Conservation (phyloP, 345 rosid genomes). For the Lagerstroemia speciosa region DNA sequence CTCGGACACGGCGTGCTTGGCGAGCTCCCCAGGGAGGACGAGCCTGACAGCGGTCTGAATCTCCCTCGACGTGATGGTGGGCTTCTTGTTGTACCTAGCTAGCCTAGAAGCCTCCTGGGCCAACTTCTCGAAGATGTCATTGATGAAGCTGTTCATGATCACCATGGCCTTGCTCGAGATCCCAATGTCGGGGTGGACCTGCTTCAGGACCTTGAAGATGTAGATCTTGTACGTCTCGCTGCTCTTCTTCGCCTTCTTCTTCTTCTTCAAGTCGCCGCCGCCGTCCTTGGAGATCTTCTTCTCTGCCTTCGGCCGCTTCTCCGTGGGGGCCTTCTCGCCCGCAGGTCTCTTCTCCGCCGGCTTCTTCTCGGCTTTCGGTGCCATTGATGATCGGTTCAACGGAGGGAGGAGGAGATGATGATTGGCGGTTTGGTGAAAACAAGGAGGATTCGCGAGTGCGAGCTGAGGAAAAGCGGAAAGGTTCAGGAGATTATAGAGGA, state of each 20-base stretch:
- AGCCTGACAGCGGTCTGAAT: constrained; percentile 62
- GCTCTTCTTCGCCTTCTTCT: constrained; percentile 50
- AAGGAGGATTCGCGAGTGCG: background rate
- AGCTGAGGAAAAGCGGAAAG: background rate
- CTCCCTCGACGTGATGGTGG: constrained; percentile 60
- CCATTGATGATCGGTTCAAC: constrained; percentile 21
- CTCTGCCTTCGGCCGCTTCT: constrained; percentile 56
- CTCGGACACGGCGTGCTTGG: constrained; percentile 62
- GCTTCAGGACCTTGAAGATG: constrained; percentile 57
- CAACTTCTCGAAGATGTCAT: constrained; percentile 62
- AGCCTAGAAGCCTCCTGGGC: constrained; percentile 53
- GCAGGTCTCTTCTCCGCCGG: constrained; percentile 38
- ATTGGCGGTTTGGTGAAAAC: background rate
- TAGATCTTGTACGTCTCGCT: constrained; percentile 62
- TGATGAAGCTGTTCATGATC: constrained; percentile 67
- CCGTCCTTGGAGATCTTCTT: constrained; percentile 48
- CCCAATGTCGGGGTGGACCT: constrained; percentile 53
- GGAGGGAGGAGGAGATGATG: background rate
- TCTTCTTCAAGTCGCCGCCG: constrained; percentile 34
- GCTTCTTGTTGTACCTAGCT: constrained; percentile 66
- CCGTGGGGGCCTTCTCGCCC: constrained; percentile 41
- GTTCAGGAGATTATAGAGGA: constrained; percentile 21
- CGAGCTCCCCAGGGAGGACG: constrained; percentile 60
- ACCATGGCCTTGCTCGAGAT: constrained; percentile 69
- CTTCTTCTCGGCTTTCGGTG: constrained; percentile 51